These are phyloP conservation scores for Ascochyta pisi DNA, from an alignment of 2,329 filamentous ascomycete species.

Conservation along the genomic window DNA sequence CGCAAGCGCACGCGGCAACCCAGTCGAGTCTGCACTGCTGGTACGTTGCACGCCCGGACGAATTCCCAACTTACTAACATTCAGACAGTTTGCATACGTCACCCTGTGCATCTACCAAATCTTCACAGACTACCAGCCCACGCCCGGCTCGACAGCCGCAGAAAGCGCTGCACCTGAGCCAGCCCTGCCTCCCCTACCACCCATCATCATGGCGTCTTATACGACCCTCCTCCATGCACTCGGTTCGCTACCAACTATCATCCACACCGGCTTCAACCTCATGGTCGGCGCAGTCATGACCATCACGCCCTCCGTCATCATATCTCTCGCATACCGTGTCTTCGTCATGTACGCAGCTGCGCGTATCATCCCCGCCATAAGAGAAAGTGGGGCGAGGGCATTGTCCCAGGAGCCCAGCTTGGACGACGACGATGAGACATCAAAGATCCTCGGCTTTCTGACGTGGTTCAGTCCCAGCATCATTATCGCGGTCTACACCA, in stretches of 20 bases:
- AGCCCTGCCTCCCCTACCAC: constrained; percentile 95
- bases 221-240: constrained; percentile 87
- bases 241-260: constrained; percentile 79
- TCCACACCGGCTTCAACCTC: constrained; percentile 84
- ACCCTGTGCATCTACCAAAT: constrained; percentile 99
- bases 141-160: constrained; percentile 61
- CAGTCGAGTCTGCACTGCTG: constrained; percentile 90
- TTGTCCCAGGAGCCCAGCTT: constrained; percentile 84
- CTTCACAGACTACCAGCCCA: constrained; percentile 96
- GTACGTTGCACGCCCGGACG: constrained; percentile 36
- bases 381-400: constrained; percentile 82
- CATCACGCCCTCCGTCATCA: constrained; percentile 93
- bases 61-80: constrained; percentile 12
- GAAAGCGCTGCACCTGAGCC: constrained; percentile 66
- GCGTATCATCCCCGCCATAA: constrained; percentile 91
- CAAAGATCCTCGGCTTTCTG: constrained; percentile 79
- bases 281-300: constrained; percentile 92
- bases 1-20: constrained; percentile 89
- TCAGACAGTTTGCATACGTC: constrained; percentile 79
- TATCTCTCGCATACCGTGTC: constrained; percentile 90
- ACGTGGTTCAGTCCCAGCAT: constrained; percentile 96
- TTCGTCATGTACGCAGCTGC: constrained; percentile 96
- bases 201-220: constrained; percentile 98
- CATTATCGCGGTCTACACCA: constrained; percentile 94
- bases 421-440: constrained; percentile 84